phyloP scores from a whole-genome alignment of 73 alveolate genomes.

The Paraurostyla sp. region DNA sequence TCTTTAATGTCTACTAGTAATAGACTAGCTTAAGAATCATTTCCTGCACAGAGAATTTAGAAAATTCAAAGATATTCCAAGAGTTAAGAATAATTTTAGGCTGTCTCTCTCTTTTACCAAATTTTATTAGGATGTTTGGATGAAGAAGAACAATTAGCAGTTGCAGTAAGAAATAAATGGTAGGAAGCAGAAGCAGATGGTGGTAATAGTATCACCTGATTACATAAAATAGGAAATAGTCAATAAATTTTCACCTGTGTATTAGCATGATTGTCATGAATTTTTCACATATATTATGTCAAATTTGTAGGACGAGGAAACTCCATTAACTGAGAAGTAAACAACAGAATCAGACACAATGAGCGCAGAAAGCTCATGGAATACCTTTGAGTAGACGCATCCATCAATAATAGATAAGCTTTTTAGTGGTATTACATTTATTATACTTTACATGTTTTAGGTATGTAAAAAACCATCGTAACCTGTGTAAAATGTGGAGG shows the following conservation, averaged over 20 bases:
- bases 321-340: conserved; percentile 26
- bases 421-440: conserved; percentile 33
- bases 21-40: conserved; percentile 26
- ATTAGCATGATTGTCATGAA: conserved; percentile 72
- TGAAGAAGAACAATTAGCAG: background rate
- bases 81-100: conserved; percentile 33
- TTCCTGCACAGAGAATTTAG: conserved; percentile 26
- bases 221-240: conserved; percentile 23
- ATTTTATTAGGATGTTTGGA: conserved; percentile 55
- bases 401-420: conserved; percentile 59
- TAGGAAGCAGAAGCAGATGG: background rate
- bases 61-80: background rate
- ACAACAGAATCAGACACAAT: conserved; percentile 13
- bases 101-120: conserved; percentile 29
- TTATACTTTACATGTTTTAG: background rate
- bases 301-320: conserved; percentile 52
- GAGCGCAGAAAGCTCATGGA: conserved; percentile 57
- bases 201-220: conserved; percentile 38
- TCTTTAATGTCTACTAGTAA: conserved; percentile 44
- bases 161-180: background rate
- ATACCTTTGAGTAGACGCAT: conserved; percentile 13
- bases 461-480: conserved; percentile 58
- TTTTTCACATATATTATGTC: conserved; percentile 63
- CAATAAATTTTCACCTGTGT: conserved; percentile 59
- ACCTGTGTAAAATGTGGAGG: conserved; percentile 41